Base-by-base conservation (phyloP, 2,329 filamentous ascomycete genomes). In the Cytospora schulzeri region DNA sequence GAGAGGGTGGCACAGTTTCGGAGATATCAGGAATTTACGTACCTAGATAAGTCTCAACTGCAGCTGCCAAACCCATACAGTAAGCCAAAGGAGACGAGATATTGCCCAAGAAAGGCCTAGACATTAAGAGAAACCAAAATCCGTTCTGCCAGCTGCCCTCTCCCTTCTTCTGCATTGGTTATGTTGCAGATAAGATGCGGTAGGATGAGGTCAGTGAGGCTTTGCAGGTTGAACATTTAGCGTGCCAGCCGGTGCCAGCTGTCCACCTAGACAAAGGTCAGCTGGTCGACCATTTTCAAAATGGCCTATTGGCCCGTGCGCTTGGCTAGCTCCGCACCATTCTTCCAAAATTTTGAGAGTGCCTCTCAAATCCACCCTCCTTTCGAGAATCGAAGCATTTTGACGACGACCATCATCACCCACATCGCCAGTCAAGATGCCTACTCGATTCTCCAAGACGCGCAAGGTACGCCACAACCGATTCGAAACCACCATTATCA, bases 391-490 rank as follows among this genome's bases (percentile, higher is more conserved):
- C 38, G 54, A 57, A 60, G 62, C 62, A 62, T 54, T 60, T 66
- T 59, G 52, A 60, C 58, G 62, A 59, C 62, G 64, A 57, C 62
- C 65, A 67, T 64, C 65, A 62, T 38, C 65, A 62, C 59, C 60
- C 54, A 57, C 65, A 62, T 60, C 62, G 48, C 38, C 65, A 67
- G 52, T 56, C 58, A 67, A 67, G 64, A 67, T 67, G 88, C 89
- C 89, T 88, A 91, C 89, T 81, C 84, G 88, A 80, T 84, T 88
- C 73, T 85, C 85, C 77, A 90, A 91, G 83, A 91, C 89, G 81
- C 85, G 89, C 82, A 91, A 91, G 86, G 69, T 60, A 60, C 50
- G 67, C 50, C 33, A 26, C 17, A 19, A 52, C 57, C 56, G 59
- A 45, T 33, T 41, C 50, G 19, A 50, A 50, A 55, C 57, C 66